Percentiles rank a stretch among this genome's conserved stretches.
These are phyloP conservation scores for Vitellaria paradoxa DNA, from an alignment of 179 eudicot genomes.

Conservation along the genomic window DNA sequence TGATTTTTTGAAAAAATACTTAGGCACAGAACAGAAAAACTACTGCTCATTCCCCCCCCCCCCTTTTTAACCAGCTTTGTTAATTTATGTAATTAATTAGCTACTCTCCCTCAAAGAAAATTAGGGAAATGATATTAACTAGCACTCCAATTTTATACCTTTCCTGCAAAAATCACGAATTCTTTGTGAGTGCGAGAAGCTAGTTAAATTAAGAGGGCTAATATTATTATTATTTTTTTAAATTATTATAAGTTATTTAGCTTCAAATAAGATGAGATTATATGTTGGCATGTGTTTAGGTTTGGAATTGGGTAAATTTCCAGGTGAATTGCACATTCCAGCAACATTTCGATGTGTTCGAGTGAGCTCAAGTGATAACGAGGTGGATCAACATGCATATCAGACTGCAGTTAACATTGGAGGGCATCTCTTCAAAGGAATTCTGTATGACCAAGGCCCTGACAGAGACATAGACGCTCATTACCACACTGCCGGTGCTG, in stretches of 20 bases:
- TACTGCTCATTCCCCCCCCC: not conserved
- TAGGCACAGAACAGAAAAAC: no score
- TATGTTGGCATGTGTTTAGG: conserved; percentile 21
- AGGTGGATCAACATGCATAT: conserved; percentile 69
- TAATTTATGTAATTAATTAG: not conserved
- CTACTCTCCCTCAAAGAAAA: not conserved
- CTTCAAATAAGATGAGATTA: not conserved
- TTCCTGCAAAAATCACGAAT: no score
- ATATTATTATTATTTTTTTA: no score
- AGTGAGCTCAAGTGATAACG: conserved; percentile 59
- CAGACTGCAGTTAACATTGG: conserved; percentile 59
- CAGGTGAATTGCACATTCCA: conserved; percentile 47
- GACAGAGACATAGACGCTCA: not conserved
- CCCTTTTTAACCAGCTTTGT: not conserved
- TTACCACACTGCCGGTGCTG: not conserved
- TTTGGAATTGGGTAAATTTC: conserved; percentile 40
- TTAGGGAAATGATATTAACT: no score
- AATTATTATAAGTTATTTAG: no score
- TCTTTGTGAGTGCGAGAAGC: no score
- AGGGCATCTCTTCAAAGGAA: conserved; percentile 76
- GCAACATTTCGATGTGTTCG: conserved; percentile 67
- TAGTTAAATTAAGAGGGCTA: no score
- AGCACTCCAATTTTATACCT: no score
- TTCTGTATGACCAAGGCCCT: conserved; percentile 71
- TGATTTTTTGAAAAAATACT: not conserved